These are phyloP conservation scores for Pseudotulostoma volvatum DNA, from an alignment of 495 filamentous ascomycete genomes.

Conservation along the genomic window DNA sequence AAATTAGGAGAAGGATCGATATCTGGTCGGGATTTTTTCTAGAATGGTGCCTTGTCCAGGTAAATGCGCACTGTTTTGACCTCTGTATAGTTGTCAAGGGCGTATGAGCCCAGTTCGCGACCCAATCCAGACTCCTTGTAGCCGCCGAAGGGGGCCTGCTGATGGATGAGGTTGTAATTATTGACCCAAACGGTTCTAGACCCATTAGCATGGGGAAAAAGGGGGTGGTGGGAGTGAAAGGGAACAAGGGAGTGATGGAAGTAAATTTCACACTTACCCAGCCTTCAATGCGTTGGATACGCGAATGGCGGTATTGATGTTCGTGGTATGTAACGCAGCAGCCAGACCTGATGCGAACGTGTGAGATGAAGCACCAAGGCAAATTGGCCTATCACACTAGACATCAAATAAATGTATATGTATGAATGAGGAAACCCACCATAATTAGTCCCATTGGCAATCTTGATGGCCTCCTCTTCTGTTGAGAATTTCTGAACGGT, in stretches of 20 bases:
- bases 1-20: too few relatives aligned
- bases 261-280: too few relatives aligned
- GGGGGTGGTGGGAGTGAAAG: neutral
- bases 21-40: too few relatives aligned
- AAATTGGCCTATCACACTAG: too few relatives aligned
- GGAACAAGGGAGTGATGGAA: too few relatives aligned
- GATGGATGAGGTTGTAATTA: conserved; percentile 73
- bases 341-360: conserved; percentile 44
- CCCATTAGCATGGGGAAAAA: conserved; percentile 6
- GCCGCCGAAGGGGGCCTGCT: conserved; percentile 75
- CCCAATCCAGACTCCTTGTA: conserved; percentile 91
- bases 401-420: too few relatives aligned
- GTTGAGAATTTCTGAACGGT: conserved; percentile 87
- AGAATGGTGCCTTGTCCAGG: too few relatives aligned
- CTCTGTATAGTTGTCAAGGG: conserved; percentile 85
- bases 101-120: conserved; percentile 86
- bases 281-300: conserved; percentile 69
- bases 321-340: conserved; percentile 79
- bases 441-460: conserved; percentile 72
- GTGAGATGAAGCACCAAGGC: too few relatives aligned
- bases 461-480: conserved; percentile 65
- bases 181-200: conserved; percentile 81
- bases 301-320: conserved; percentile 84
- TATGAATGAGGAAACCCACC: too few relatives aligned
- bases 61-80: conserved; percentile 41